Base-by-base conservation (phyloP, 208 protist species). In the Strigomonas culicis region DNA sequence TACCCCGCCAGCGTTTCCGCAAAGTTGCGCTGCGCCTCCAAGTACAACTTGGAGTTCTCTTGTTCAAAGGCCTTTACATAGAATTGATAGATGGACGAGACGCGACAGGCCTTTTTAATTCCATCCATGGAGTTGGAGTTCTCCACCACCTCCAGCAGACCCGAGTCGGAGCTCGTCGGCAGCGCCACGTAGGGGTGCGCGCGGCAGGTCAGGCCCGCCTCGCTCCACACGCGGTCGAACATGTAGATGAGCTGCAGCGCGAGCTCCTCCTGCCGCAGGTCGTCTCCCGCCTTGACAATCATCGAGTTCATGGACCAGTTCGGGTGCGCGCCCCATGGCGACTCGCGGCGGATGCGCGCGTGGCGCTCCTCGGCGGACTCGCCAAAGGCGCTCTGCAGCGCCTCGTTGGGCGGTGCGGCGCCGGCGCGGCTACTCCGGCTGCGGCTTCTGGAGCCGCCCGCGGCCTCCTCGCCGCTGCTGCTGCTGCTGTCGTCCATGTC, bases 1-100 rank as follows among this genome's bases (percentile, higher is more conserved):
- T 98, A 99, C 22, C 87, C 97, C 11, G 95, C 97, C 77, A 97
- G 86, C 49, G 82, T 92, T 74, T 98, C 91, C 8, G 97, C 78
- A 84, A 98, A 99, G 74, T 97, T 95, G 49, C 76, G 63, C 67
- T 97, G 87, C 19, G 93, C 93, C 15, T 58, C 57, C 4, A 44
- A 67, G 58, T 91, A 95, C n/a, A 46, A 43, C 25, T 66, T 63
- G 11, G 84, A 87, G 32, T 74, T 74, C 43, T 81, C 74, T 44
- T 75, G 74, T 28, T 75, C 87, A 71, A 88, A 98, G 30, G 80
- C 86, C 21, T 80, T 68, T 27, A 67, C 67, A 72, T 88, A 97
- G 64, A 93, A 97, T 39, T 92, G 72, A 50, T 83, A 61, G 25
- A 98, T 70, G 60, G 75, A 86, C 41, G 70, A 59, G 27, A 90